Evolutionary conservation across 1,284 basidiomycete species (phyloP).

Genomic region (Volvariella volvacea): DNA sequence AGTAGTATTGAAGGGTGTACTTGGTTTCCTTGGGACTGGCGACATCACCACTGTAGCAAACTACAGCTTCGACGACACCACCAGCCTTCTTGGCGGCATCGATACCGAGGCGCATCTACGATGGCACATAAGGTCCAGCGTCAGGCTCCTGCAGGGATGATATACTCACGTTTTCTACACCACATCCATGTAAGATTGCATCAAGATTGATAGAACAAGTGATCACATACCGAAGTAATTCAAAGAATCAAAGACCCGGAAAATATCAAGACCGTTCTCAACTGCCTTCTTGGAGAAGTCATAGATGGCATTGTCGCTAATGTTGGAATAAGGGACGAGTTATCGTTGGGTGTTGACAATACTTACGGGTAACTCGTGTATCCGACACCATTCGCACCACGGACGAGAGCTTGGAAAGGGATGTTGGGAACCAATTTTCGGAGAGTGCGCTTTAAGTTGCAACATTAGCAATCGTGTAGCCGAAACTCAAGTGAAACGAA

Average conservation of each 20-base stretch:
- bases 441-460: slow-evolving; percentile 63
- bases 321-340: background rate
- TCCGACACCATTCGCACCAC: slow-evolving; percentile 98
- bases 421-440: slow-evolving; percentile 98
- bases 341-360: background rate
- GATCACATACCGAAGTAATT: slow-evolving; percentile 84
- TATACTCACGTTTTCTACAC: slow-evolving; percentile 8
- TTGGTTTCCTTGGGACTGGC: slow-evolving; percentile 94
- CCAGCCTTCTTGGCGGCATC: slow-evolving; percentile 99
- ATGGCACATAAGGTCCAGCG: background rate
- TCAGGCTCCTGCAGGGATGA: background rate
- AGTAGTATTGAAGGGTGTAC: slow-evolving; percentile 98
- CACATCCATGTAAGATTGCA: no score
- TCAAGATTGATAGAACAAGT: no score
- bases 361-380: slow-evolving; percentile 97
- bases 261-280: slow-evolving; percentile 98
- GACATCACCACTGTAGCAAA: slow-evolving; percentile 99
- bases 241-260: slow-evolving; percentile 99
- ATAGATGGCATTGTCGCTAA: slow-evolving; percentile 96
- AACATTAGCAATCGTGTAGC: slow-evolving; percentile 1
- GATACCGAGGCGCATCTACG: slow-evolving; percentile 89
- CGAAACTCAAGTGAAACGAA: slow-evolving; percentile 10
- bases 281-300: slow-evolving; percentile 98
- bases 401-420: slow-evolving; percentile 96
- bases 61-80: slow-evolving; percentile 95